A percentile compares a stretch with the other conserved stretches of the same genome.
phyloP scores from a whole-genome alignment of 179 eudicot species.

The Beta lomatogona region DNA sequence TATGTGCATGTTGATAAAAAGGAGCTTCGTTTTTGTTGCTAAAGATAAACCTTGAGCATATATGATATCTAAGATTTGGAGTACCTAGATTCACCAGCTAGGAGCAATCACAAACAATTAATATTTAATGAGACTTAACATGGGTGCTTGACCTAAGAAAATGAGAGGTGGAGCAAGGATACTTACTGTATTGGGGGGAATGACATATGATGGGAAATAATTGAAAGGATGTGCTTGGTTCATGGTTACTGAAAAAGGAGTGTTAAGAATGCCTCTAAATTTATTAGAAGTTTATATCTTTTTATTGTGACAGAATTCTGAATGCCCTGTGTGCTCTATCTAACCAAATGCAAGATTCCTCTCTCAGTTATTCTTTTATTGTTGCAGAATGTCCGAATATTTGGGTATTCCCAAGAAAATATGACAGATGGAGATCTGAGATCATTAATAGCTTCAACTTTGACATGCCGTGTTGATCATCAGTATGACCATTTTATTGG shows the following conservation, averaged over 20 bases:
- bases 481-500: slow-evolving; percentile 20
- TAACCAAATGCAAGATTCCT: slow-evolving; percentile 2
- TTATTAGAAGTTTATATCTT: background rate
- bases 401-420: slow-evolving; percentile 34
- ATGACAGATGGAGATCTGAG: slow-evolving; percentile 38
- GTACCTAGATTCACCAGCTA: background rate
- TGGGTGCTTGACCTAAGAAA: background rate
- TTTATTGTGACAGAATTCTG: background rate
- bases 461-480: slow-evolving; percentile 42
- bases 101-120: background rate
- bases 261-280: background rate
- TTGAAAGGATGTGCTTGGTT: background rate
- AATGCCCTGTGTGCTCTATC: background rate
- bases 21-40: background rate
- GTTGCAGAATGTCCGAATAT: slow-evolving; percentile 35
- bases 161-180: background rate
- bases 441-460: slow-evolving; percentile 36
- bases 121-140: background rate
- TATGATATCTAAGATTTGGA: background rate
- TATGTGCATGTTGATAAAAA: background rate
- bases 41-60: background rate
- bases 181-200: background rate
- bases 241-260: background rate
- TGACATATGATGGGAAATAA: background rate
- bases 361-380: slow-evolving; percentile 14